Conservation (phyloP, 2,329 filamentous ascomycete genomes). For the Colletotrichum sp. region DNA sequence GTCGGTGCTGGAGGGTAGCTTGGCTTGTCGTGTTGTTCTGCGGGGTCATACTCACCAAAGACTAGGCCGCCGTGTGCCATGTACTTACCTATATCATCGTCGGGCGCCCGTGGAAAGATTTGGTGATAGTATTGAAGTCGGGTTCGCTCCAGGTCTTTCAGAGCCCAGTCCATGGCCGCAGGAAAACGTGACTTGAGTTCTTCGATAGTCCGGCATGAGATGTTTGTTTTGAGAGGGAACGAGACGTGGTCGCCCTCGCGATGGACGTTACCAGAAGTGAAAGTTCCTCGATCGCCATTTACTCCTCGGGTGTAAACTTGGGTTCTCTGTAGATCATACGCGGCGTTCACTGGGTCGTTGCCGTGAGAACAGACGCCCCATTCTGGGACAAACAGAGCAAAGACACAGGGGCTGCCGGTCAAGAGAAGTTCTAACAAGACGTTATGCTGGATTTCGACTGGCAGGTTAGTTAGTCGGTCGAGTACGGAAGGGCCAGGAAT, state of each 20-base stretch:
- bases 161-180: background rate
- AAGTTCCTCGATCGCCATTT: background rate
- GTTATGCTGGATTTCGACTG: slow-evolving; percentile 6
- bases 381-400: slow-evolving; percentile 8
- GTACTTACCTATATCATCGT: background rate
- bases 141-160: background rate
- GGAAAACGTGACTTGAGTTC: background rate
- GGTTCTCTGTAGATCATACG: slow-evolving; percentile 10
- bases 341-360: background rate
- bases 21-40: background rate
- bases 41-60: background rate
- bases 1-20: background rate
- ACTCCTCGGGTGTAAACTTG: slow-evolving; percentile 8
- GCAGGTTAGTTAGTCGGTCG: background rate
- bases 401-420: background rate
- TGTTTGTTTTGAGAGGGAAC: background rate
- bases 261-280: background rate
- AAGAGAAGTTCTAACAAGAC: slow-evolving; percentile 2
- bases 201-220: background rate
- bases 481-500: background rate
- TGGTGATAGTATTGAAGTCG: background rate
- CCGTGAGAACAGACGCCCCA: slow-evolving; percentile 11
- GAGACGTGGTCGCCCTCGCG: background rate
- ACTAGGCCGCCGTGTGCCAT: slow-evolving; percentile 5
- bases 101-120: background rate